phyloP scores from a whole-genome alignment of 805 yeast genomes.

The Ogataea wickerhamii region DNA sequence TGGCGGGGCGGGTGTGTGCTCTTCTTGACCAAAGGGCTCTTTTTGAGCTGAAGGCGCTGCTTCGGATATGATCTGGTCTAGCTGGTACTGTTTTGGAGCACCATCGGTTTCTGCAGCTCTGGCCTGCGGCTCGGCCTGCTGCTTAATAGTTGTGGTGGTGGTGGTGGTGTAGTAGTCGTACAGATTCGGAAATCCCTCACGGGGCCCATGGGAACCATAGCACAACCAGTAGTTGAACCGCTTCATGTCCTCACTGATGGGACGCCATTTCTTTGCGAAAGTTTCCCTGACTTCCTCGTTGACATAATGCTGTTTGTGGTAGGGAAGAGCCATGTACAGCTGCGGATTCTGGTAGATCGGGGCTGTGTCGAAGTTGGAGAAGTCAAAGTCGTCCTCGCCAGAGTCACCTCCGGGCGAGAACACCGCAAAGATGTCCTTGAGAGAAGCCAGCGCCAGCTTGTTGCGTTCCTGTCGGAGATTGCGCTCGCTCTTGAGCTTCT shows the following conservation, averaged over 20 bases:
- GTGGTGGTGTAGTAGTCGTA: conserved; percentile 33
- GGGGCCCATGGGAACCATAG: conserved; percentile 69
- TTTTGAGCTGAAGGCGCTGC: neutral
- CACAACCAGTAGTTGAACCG: conserved; percentile 57
- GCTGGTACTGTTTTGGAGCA: conserved; percentile 2
- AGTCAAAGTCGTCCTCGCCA: conserved; percentile 32
- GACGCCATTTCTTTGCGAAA: conserved; percentile 54
- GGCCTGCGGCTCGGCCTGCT: neutral
- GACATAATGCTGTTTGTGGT: conserved; percentile 54
- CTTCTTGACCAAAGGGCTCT: conserved; percentile 2
- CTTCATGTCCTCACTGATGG: conserved; percentile 46
- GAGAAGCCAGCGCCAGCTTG: conserved; percentile 36
- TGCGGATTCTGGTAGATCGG: conserved; percentile 31
- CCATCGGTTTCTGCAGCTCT: conserved; percentile 1
- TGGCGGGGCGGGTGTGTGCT: conserved; percentile 37
- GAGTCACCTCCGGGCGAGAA: conserved; percentile 30
- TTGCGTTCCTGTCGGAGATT: conserved; percentile 31
- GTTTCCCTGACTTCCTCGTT: conserved; percentile 45
- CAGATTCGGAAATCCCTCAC: conserved; percentile 50
- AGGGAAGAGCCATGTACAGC: conserved; percentile 32
- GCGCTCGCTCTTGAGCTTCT: conserved; percentile 26
- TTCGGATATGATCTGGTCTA: conserved; percentile 13
- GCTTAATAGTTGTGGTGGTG: too few species aligned
- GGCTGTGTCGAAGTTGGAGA: conserved; percentile 31
- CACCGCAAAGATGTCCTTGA: conserved; percentile 37